phyloP scores from a whole-genome alignment of 441 rosid genomes.

The Pelargonium fulgidum region DNA sequence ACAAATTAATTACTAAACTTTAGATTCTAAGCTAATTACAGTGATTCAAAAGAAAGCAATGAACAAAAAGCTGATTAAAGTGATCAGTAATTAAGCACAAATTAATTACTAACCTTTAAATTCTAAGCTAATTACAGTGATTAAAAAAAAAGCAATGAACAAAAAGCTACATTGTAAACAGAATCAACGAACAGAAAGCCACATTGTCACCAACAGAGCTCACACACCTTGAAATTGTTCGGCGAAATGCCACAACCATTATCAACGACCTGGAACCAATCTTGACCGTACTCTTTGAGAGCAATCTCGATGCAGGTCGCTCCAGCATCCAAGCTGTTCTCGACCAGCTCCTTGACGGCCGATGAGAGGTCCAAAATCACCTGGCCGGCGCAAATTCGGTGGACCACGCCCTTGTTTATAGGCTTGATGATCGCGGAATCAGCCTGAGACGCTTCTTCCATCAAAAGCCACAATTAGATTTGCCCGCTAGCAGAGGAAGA shows the following conservation, averaged over 20 bases:
- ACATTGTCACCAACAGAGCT: background rate
- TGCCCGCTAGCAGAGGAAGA: background rate
- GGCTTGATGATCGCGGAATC: constrained; percentile 46
- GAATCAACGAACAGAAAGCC: background rate
- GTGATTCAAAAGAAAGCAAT: no score
- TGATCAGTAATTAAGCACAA: no score
- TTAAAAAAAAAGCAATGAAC: no score
- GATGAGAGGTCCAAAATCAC: constrained; percentile 87
- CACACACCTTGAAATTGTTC: constrained; percentile 59
- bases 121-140: no score
- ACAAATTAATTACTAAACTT: no score
- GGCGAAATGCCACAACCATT: constrained; percentile 93
- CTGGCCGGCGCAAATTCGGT: constrained; percentile 85
- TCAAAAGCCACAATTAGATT: constrained; percentile 16
- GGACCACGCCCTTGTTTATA: constrained; percentile 69
- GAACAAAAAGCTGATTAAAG: no score
- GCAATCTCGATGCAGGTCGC: constrained; percentile 75
- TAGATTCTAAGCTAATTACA: no score
- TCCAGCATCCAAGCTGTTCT: constrained; percentile 95
- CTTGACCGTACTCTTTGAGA: constrained; percentile 74
- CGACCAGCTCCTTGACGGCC: constrained; percentile 91
- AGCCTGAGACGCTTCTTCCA: constrained; percentile 29
- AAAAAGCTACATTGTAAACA: no score
- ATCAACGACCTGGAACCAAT: constrained; percentile 84
- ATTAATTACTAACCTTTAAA: no score